These are phyloP conservation scores for Starmerella scarabaei DNA, from an alignment of 805 yeast species.

Conservation along the genomic window DNA sequence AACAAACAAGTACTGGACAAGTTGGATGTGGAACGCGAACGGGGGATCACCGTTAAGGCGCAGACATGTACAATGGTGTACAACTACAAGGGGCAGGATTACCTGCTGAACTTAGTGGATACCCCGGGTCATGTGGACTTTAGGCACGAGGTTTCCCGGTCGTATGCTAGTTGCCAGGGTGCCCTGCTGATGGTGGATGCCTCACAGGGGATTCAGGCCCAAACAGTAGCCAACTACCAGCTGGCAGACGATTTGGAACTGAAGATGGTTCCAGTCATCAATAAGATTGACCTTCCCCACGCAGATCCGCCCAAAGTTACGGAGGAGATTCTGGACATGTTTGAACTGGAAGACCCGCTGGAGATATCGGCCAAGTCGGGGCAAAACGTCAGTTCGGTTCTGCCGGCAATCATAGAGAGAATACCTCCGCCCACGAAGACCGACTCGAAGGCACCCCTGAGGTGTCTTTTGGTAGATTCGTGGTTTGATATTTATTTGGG, in stretches of 20 bases:
- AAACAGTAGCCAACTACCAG: slow-evolving; percentile 93
- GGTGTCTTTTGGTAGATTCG: slow-evolving; percentile 82
- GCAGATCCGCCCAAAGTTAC: slow-evolving; percentile 73
- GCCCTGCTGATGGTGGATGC: slow-evolving; percentile 87
- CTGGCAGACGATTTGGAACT: slow-evolving; percentile 78
- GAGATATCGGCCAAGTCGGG: slow-evolving; percentile 92
- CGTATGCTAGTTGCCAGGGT: slow-evolving; percentile 94
- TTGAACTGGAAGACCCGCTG: slow-evolving; percentile 55
- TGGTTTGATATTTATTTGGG: slow-evolving; percentile 95
- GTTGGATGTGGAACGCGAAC: slow-evolving; percentile 84
- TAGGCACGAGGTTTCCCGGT: slow-evolving; percentile 81
- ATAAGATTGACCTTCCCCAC: slow-evolving; percentile 78
- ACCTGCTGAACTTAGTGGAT: slow-evolving; percentile 78
- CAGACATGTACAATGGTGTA: slow-evolving; percentile 94
- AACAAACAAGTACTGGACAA: slow-evolving; percentile 81
- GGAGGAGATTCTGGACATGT: slow-evolving; percentile 73
- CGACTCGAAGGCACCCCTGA: slow-evolving; percentile 35
- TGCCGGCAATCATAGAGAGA: slow-evolving; percentile 68
- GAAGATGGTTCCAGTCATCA: slow-evolving; percentile 73
- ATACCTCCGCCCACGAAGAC: slow-evolving; percentile 70
- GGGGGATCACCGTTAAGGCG: slow-evolving; percentile 95
- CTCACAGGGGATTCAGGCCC: slow-evolving; percentile 93
- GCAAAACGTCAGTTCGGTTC: slow-evolving; percentile 55
- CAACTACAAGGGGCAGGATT: slow-evolving; percentile 52
- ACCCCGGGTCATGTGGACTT: slow-evolving; percentile 98